Evolutionary conservation across 2,329 filamentous ascomycete species (phyloP).

Genomic region (Cercospora canescens): DNA sequence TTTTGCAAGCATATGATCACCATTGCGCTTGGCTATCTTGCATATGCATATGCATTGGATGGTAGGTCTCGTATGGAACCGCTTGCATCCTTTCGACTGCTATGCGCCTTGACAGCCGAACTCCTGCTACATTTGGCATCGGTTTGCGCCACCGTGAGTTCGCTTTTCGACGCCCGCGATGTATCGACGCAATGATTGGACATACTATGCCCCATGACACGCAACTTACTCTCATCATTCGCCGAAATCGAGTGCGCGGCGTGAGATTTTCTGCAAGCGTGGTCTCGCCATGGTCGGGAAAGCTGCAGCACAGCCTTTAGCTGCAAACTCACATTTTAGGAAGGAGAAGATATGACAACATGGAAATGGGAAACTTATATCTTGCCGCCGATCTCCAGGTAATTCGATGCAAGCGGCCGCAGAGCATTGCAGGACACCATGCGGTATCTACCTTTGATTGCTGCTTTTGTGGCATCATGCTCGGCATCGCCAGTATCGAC

Average conservation of each 20-base stretch:
- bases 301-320: background rate
- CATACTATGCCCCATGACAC: background rate
- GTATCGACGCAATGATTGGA: background rate
- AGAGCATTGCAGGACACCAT: background rate
- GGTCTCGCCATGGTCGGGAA: background rate
- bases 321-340: background rate
- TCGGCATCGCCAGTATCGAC: constrained; percentile 6
- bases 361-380: background rate
- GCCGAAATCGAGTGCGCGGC: background rate
- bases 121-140: background rate
- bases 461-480: background rate
- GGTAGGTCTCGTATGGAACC: background rate
- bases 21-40: background rate
- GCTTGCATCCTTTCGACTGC: background rate
- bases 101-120: background rate
- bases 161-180: background rate
- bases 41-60: background rate
- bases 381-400: background rate
- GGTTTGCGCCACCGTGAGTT: background rate
- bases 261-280: background rate
- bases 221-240: background rate
- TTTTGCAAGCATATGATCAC: background rate
- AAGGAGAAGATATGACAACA: background rate
- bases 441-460: background rate
- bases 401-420: background rate